Evolutionary conservation across 176 grass and related monocot genomes (phyloP), one percentile per base, ranked within the genome.

Genomic region (Triticum turgidum): DNA sequence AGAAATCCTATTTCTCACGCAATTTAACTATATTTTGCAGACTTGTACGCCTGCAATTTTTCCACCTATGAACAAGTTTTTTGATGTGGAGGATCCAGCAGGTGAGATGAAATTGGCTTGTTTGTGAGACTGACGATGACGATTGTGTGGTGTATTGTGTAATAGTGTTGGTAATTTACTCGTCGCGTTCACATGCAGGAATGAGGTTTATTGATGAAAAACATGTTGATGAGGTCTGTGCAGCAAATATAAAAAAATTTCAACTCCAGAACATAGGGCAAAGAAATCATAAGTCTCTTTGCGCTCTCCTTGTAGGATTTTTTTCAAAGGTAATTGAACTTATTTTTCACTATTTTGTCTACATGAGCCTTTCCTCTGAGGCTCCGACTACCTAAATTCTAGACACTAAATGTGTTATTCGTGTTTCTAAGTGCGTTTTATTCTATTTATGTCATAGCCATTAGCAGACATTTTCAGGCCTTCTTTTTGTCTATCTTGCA

Each of bases 41-140:
- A 88, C 88, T 79, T 92, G 77, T 15, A 35, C 88, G 24, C 93
- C 93, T 54, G 84, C 93, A 82, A 98, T 98, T 87, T 73, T 98
- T 80, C 96, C 96, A 81, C 91, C 91, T 82, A 41, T 95, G 15
- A 86, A 66, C 82, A 82, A 95, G 32, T 92, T 95, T 65, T 95
- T 87, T 77, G 59, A 88, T 82, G 91, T 84, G 34, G 94, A 91
- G 59, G 82, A 92, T 84, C 62, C 54, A 45, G 38, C 13, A 79
- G 91, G 93, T 95, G 49, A 71, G 65, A 54, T 66, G 49, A 73
- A 64, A 11, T 33, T 67, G 65, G 4, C 14, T 83, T 77, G 1
- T 39, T 42, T 37, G 14, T n/a, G 11, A 73, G 70, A 25, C 39
- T 29, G 14, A 65, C 71, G 18, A 9, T 47, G 14, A 65, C 70